Base-by-base conservation (phyloP, 2,329 filamentous ascomycete species). In the Xylaria sp. region DNA sequence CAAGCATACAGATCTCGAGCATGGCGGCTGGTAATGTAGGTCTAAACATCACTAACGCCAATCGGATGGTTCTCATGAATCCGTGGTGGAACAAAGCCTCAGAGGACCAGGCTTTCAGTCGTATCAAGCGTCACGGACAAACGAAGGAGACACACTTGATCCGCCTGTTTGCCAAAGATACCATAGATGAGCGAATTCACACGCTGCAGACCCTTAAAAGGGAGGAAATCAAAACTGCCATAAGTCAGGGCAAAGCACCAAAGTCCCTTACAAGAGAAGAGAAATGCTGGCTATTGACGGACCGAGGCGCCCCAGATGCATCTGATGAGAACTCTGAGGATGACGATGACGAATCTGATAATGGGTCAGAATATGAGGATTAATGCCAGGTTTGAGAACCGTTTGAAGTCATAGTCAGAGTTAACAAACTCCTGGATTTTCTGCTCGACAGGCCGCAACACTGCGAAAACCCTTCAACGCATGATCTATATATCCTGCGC, bases 91-190 rank as follows among this genome's bases (percentile, higher is more conserved):
- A 92, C 61, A 75, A 74, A 1, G 79, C 81, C 0, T 73, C 80
- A 0, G 88, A 92, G 67, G 76, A 85, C 11, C 90, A 92, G 69
- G 88, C 85, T 0, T 82, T 82, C 28, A 78, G 78, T 1, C 83
- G 90, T 0, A 83, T 92, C 0, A 84, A 83, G 67, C 82, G 90
- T 6, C 87, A 88, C 4, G 89, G 89, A 0, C 91, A 94, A 65
- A 65, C 70, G 0, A 84, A 88, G 46, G 77, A 85, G 23, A 88
- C 88, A 0, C 77, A 84, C 12, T 80, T 90, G 59, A 80, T 85
- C 1, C 81, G 87, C 0, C 79, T 92, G 35, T 75, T 87, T 46
- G 65, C 60, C 2, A 46, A 21, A 15, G 55, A 42, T 28, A 61
- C 59, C 2, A 63, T 65, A 4, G 65, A 67, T 6, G 60, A 65